Conservation (phyloP, 129 eudicot genomes). For the Tagetes erecta region DNA sequence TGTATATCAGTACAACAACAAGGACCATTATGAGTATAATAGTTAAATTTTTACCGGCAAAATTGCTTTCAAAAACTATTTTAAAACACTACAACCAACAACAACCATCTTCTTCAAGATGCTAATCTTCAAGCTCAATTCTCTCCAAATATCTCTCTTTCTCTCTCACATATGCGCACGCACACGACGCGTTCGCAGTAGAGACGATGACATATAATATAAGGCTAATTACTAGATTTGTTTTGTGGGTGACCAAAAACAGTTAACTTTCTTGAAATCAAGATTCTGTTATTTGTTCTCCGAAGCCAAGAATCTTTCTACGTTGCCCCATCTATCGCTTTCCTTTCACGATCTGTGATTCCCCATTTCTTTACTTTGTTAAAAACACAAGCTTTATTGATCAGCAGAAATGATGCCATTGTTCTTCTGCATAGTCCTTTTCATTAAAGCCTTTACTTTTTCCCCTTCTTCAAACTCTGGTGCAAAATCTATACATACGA, state of each 20-base stretch:
- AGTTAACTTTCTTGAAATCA: slow-evolving; percentile 40
- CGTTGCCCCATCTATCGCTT: slow-evolving; percentile 19
- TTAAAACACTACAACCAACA: slow-evolving; percentile 1
- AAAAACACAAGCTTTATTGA: slow-evolving; percentile 51
- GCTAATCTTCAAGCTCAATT: slow-evolving; percentile 36
- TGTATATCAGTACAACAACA: slow-evolving; percentile 9
- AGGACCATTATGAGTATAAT: slow-evolving; percentile 23
- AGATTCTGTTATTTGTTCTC: slow-evolving; percentile 44
- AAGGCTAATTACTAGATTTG: slow-evolving; percentile 21
- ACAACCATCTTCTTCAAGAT: slow-evolving; percentile 26
- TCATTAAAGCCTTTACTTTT: slow-evolving; percentile 52
- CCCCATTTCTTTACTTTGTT: slow-evolving; percentile 41
- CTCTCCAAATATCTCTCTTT: slow-evolving; percentile 19
- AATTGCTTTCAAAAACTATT: slow-evolving; percentile 35
- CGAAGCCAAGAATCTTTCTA: slow-evolving; percentile 66
- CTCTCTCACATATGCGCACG: not conserved
- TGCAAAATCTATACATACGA: slow-evolving; percentile 48
- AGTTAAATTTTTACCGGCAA: slow-evolving; percentile 51
- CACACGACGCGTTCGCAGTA: not conserved
- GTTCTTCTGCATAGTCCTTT: slow-evolving; percentile 58
- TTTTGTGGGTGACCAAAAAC: slow-evolving; percentile 47
- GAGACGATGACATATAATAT: not conserved
- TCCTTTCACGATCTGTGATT: slow-evolving; percentile 53
- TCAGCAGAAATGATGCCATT: slow-evolving; percentile 64
- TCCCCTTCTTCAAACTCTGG: slow-evolving; percentile 40